Evolutionary conservation across 148 eudicot species (phyloP), one percentile per base, ranked within the genome.

Genomic region (Nyssa sinensis): DNA sequence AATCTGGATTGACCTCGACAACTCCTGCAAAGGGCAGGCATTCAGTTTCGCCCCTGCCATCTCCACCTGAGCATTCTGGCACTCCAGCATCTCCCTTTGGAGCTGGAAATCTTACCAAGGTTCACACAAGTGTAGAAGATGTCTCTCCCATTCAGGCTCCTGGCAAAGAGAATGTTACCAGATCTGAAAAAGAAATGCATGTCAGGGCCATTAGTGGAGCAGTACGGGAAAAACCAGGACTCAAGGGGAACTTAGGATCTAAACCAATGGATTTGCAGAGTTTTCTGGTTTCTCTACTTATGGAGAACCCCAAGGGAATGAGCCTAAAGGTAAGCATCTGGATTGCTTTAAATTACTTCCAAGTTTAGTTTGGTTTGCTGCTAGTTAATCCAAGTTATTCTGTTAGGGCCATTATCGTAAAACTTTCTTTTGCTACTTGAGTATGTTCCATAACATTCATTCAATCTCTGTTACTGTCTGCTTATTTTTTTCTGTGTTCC

Each of bases 241-340:
- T 60, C 78, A 86, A 69, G 65, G 78, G 71, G 37, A 84, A 59
- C 53, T 66, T 79, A 55, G 88, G 78, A 75, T 75, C 85, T 61
- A 83, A 81, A 75, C 75, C 84, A 58, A 59, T 75, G 63, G 97
- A 91, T 86, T 75, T 91, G 77, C 84, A 79, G 74, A 86, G 84
- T 72, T 59, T 82, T 84, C 81, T 96, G 71, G 78, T 87, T 80
- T 82, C 85, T 63, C 80, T 91, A 66, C 87, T 96, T 19, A 84
- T 29, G 77, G 92, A 91, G 80, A 86, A 88, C 67, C 87, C 90
- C n/a, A 88, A 83, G 74, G 99, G 99, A 71, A 85, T 96, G 97
- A 91, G 86, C 79, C 64, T 93, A 28, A 93, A 91, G 97, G 99
- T 93, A 79, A 71, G 64, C 66, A 64, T 39, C 64, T 31, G 41